Percentiles rank a stretch among this genome's conserved stretches.
Conservation (phyloP, 1,139 yeast species). For the Casaregolazyma lundiana region DNA sequence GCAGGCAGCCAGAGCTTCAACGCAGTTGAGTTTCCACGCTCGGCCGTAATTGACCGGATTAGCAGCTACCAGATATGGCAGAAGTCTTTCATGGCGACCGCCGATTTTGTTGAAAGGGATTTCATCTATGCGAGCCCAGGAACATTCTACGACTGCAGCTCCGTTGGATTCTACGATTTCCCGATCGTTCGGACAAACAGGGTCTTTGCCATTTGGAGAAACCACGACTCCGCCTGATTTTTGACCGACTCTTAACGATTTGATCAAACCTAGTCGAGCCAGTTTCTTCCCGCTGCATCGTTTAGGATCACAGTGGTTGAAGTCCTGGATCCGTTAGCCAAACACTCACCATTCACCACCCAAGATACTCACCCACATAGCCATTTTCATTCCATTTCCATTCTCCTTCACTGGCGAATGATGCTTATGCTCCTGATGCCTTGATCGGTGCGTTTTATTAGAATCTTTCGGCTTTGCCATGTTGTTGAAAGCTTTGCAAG, state of each 20-base stretch:
- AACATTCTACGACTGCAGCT: slow-evolving; percentile 96
- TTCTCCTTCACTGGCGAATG: slow-evolving; percentile 15
- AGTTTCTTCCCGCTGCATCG: slow-evolving; percentile 94
- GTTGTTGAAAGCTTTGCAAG: neutral
- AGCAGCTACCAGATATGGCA: slow-evolving; percentile 93
- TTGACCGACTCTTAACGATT: slow-evolving; percentile 77
- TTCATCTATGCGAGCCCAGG: slow-evolving; percentile 96
- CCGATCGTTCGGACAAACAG: slow-evolving; percentile 84
- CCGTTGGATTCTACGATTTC: slow-evolving; percentile 76
- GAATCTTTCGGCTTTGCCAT: slow-evolving; percentile 5
- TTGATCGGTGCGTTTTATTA: neutral
- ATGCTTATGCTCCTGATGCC: slow-evolving; percentile 18
- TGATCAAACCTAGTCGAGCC: slow-evolving; percentile 80
- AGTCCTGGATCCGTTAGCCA: slow-evolving; percentile 49
- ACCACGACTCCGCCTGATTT: slow-evolving; percentile 88
- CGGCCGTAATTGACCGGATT: slow-evolving; percentile 95
- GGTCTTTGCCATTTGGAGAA: slow-evolving; percentile 86
- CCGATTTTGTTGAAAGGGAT: slow-evolving; percentile 93
- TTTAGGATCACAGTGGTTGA: slow-evolving; percentile 98
- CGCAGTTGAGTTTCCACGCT: slow-evolving; percentile 95
- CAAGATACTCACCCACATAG: slow-evolving; percentile 37
- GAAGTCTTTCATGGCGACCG: slow-evolving; percentile 77
- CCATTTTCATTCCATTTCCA: slow-evolving; percentile 37
- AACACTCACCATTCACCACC: neutral
- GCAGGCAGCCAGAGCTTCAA: slow-evolving; percentile 96